These are phyloP conservation scores for Colletotrichum coccodes DNA, from an alignment of 2,329 filamentous ascomycete genomes.

Conservation along the genomic window DNA sequence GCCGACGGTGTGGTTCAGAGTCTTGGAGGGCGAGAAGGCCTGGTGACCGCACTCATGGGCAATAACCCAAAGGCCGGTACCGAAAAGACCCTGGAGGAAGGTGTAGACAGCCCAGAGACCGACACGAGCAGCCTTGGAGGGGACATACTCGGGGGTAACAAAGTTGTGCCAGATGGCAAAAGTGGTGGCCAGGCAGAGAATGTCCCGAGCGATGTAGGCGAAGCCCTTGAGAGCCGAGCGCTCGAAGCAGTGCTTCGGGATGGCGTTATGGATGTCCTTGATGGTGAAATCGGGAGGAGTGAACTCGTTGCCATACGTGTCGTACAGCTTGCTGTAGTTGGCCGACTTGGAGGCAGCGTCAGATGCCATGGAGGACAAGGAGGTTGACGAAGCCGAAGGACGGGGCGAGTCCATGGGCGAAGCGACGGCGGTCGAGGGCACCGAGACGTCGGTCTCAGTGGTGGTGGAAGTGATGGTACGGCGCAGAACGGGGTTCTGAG, in stretches of 20 bases:
- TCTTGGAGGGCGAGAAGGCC: slow-evolving; percentile 92
- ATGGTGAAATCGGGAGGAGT: slow-evolving; percentile 94
- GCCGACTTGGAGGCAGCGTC: slow-evolving; percentile 60
- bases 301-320: slow-evolving; percentile 96
- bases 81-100: slow-evolving; percentile 90
- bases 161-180: slow-evolving; percentile 92
- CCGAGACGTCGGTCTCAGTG: slow-evolving; percentile 54
- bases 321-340: slow-evolving; percentile 75
- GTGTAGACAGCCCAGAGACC: slow-evolving; percentile 75
- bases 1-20: slow-evolving; percentile 90
- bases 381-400: slow-evolving; percentile 82
- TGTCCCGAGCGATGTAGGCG: slow-evolving; percentile 85
- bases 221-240: slow-evolving; percentile 82
- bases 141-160: slow-evolving; percentile 85
- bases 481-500: slow-evolving; percentile 56
- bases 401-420: slow-evolving; percentile 70
- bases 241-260: slow-evolving; percentile 97
- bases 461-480: slow-evolving; percentile 56
- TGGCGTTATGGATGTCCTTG: slow-evolving; percentile 96
- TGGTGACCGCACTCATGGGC: slow-evolving; percentile 98
- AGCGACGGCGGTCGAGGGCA: slow-evolving; percentile 65
- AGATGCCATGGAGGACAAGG: slow-evolving; percentile 88
- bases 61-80: slow-evolving; percentile 93
- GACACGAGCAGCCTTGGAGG: slow-evolving; percentile 73
- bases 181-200: slow-evolving; percentile 75